Conservation (phyloP, 306 rosid genomes). For the Quercus glauca region DNA sequence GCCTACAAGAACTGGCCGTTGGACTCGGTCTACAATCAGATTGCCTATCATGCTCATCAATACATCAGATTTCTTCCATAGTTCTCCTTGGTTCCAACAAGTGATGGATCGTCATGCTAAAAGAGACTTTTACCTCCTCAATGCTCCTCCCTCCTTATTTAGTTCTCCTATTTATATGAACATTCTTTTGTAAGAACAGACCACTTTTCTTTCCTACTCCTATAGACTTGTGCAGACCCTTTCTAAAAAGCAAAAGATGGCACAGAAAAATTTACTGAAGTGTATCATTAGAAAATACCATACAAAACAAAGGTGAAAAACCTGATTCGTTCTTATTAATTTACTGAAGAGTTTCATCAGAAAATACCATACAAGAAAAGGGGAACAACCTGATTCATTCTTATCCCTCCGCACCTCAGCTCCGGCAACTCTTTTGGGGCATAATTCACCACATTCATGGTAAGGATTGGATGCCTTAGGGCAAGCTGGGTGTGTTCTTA, state of each 20-base stretch:
- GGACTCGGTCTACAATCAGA: neutral
- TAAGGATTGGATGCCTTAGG: conserved; percentile 72
- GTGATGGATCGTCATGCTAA: neutral
- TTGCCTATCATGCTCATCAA: neutral
- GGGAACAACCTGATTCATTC: conserved; percentile 46
- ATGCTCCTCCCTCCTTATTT: neutral
- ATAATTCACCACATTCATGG: conserved; percentile 48
- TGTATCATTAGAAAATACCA: neutral
- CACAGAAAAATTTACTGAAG: neutral
- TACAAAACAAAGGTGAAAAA: conserved; percentile 19
- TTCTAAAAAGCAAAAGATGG: neutral
- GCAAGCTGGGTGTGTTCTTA: conserved; percentile 34
- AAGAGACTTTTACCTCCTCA: neutral
- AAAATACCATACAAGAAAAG: conserved; percentile 10
- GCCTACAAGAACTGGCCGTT: neutral
- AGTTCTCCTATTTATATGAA: neutral
- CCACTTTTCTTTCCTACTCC: neutral
- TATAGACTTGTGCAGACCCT: neutral
- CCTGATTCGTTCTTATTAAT: conserved; percentile 40
- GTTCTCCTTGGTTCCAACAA: neutral
- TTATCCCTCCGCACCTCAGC: conserved; percentile 20
- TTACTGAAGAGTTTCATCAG: neutral
- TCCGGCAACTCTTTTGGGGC: conserved; percentile 36
- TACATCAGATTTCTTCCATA: neutral
- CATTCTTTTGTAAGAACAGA: neutral